A percentile compares a stretch with the other conserved stretches of the same genome.
Evolutionary conservation across 352 stramenopile genomes (phyloP).

Genomic region (Phytophthora multivora): DNA sequence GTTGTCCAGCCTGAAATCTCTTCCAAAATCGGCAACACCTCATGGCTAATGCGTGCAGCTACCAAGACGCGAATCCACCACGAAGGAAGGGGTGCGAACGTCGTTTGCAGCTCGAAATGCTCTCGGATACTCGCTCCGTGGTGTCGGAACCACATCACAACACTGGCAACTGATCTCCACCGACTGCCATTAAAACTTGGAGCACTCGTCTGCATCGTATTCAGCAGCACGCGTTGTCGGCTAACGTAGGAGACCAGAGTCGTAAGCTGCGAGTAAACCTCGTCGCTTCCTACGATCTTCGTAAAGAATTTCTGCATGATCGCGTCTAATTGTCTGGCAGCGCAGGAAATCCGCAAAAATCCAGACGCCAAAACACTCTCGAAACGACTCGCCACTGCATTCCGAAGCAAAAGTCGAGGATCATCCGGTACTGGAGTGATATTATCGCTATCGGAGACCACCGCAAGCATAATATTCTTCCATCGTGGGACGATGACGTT

Average conservation of each 20-base stretch:
- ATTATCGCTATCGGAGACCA: conserved; percentile 25
- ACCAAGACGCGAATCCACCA: conserved; percentile 32
- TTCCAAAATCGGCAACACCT: conserved; percentile 17
- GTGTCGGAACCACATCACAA: conserved; percentile 27
- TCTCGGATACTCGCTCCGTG: conserved; percentile 25
- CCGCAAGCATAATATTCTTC: conserved; percentile 22
- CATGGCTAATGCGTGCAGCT: conserved; percentile 24
- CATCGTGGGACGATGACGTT: conserved; percentile 25
- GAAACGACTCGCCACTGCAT: conserved; percentile 29
- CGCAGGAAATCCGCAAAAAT: conserved; percentile 26
- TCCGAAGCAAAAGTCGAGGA: conserved; percentile 21
- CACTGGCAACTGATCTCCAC: conserved; percentile 22
- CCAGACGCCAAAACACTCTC: conserved; percentile 21
- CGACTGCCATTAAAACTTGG: conserved; percentile 12
- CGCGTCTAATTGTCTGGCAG: conserved; percentile 22
- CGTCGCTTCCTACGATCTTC: conserved; percentile 19
- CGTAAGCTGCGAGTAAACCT: conserved; percentile 27
- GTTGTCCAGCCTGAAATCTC: conserved; percentile 23
- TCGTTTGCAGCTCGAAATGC: conserved; percentile 13
- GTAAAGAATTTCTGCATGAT: conserved; percentile 32
- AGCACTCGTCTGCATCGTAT: conserved; percentile 18
- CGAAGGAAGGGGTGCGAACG: conserved; percentile 14
- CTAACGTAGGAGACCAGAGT: conserved; percentile 26
- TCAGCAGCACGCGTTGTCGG: conserved; percentile 22
- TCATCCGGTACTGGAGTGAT: conserved; percentile 17